Percentiles rank a stretch among this genome's conserved stretches.
These are phyloP conservation scores for Scedosporium dehoogii DNA, from an alignment of 2,329 filamentous ascomycete genomes.

Conservation along the genomic window DNA sequence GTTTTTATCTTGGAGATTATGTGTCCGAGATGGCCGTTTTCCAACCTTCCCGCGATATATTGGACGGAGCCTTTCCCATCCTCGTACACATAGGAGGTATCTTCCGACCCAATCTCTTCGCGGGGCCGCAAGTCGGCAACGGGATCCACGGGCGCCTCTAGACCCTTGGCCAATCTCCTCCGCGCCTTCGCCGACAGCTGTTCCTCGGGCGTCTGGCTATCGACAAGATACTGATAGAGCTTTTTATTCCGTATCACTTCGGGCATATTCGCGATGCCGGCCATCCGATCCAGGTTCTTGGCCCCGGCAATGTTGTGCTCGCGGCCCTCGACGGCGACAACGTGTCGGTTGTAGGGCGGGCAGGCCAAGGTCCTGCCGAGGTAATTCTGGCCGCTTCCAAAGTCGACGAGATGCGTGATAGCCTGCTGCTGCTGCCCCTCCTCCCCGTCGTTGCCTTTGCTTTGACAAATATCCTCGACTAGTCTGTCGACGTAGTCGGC, in stretches of 20 bases:
- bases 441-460: constrained; percentile 10
- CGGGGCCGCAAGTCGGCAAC: constrained; percentile 35
- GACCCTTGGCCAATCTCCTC: constrained; percentile 9
- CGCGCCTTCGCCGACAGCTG: constrained; percentile 5
- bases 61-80: constrained; percentile 62
- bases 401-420: constrained; percentile 86
- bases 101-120: constrained; percentile 28
- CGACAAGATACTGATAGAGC: constrained; percentile 48
- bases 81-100: constrained; percentile 42
- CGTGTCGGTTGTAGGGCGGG: constrained; percentile 72
- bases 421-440: constrained; percentile 32
- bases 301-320: constrained; percentile 81
- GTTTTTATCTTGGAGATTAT: constrained; percentile 53
- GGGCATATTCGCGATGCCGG: constrained; percentile 64
- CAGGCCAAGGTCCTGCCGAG: constrained; percentile 80
- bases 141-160: constrained; percentile 14
- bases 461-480: constrained; percentile 42
- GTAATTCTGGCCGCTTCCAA: constrained; percentile 95
- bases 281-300: constrained; percentile 72
- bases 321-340: constrained; percentile 84
- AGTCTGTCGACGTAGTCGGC: constrained; percentile 67
- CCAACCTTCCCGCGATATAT: constrained; percentile 66
- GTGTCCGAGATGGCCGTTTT: constrained; percentile 60
- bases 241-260: constrained; percentile 78
- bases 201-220: constrained; percentile 18